phyloP scores from a whole-genome alignment of 2,329 filamentous ascomycete genomes.

The Sporothrix humicola region DNA sequence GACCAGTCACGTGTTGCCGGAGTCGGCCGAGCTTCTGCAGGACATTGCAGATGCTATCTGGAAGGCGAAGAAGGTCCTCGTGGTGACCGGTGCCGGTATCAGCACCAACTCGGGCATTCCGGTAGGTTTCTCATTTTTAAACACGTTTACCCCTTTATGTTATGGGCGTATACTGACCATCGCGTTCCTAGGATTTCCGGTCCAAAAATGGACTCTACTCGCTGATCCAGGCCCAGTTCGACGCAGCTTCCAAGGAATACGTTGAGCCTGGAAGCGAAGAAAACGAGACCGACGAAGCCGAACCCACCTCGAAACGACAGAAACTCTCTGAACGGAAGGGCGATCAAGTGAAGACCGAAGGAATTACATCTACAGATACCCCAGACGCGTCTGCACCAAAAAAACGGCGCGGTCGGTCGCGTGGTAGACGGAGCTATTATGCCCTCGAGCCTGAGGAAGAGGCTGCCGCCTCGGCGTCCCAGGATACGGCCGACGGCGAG shows the following conservation, averaged over 20 bases:
- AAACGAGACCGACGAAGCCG: slow-evolving; percentile 1
- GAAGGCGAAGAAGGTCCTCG: slow-evolving; percentile 71
- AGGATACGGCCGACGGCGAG: background rate
- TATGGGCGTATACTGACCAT: background rate
- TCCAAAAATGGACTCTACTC: slow-evolving; percentile 76
- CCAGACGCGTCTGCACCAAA: background rate
- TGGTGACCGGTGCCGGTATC: slow-evolving; percentile 75
- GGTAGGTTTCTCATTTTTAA: slow-evolving; percentile 50
- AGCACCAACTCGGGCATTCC: slow-evolving; percentile 78
- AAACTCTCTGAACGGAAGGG: slow-evolving; percentile 40
- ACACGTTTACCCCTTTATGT: background rate
- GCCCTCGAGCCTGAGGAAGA: background rate
- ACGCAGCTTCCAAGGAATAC: slow-evolving; percentile 54
- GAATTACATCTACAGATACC: background rate
- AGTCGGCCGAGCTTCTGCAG: slow-evolving; percentile 62
- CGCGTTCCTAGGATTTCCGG: slow-evolving; percentile 66
- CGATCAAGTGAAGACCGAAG: background rate
- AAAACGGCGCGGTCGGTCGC: background rate
- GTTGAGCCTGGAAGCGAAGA: slow-evolving; percentile 12
- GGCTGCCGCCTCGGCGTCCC: background rate
- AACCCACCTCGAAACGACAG: slow-evolving; percentile 45
- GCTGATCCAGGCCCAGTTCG: slow-evolving; percentile 71
- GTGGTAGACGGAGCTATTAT: background rate
- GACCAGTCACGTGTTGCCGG: slow-evolving; percentile 60
- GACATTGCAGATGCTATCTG: slow-evolving; percentile 67